Percentiles rank a stretch among this genome's conserved stretches.
Evolutionary conservation across 805 yeast genomes (phyloP).

Genomic region (Kodamaea sagamina): DNA sequence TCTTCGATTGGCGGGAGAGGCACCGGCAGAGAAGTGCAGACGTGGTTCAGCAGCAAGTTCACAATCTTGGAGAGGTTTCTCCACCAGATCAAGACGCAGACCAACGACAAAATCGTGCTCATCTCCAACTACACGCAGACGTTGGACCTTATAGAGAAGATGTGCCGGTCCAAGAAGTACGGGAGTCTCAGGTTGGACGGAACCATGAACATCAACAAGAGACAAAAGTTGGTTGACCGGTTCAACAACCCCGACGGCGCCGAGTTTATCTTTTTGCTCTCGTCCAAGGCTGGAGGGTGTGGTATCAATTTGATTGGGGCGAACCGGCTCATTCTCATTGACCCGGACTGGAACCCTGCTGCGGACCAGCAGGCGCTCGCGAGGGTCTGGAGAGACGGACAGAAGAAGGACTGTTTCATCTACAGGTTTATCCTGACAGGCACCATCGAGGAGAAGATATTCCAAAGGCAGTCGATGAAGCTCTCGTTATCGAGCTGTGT

Average conservation of each 20-base stretch:
- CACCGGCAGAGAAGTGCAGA: conserved; percentile 59
- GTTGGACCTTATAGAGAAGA: conserved; percentile 80
- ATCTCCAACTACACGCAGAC: conserved; percentile 96
- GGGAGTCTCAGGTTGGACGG: conserved; percentile 89
- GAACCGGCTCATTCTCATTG: conserved; percentile 81
- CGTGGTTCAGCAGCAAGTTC: conserved; percentile 86
- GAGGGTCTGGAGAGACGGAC: conserved; percentile 99
- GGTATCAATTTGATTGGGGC: conserved; percentile 98
- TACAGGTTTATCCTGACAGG: conserved; percentile 94
- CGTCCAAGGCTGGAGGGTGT: conserved; percentile 98
- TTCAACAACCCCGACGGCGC: conserved; percentile 88
- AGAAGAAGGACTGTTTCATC: conserved; percentile 92
- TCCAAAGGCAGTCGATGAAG: conserved; percentile 94
- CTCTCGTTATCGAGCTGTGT: conserved; percentile 91
- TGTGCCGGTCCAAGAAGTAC: conserved; percentile 76
- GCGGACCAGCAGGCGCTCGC: conserved; percentile 98
- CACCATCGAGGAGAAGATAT: conserved; percentile 92
- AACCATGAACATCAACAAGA: conserved; percentile 84
- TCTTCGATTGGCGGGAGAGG: conserved; percentile 57
- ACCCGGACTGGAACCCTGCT: conserved; percentile 98
- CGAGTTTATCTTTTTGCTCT: conserved; percentile 84
- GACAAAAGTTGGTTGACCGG: conserved; percentile 88
- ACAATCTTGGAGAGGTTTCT: conserved; percentile 82
- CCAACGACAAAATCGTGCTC: conserved; percentile 91
- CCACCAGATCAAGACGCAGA: conserved; percentile 69